Base-by-base conservation (phyloP, 2,329 filamentous ascomycete species). In the Hypoxylon sp. region DNA sequence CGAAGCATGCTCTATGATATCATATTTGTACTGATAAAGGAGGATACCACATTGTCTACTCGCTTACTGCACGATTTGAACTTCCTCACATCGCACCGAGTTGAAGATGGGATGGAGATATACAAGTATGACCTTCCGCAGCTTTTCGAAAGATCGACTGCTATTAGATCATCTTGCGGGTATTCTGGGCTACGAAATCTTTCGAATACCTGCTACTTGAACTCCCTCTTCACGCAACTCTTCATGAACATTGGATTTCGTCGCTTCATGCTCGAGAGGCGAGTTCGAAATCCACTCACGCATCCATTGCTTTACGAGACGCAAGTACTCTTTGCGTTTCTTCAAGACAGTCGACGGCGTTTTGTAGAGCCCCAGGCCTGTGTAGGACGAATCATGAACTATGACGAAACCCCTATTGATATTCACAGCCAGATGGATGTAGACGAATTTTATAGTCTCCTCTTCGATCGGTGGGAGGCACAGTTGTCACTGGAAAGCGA, bases 201-300 rank as follows among this genome's bases (percentile, higher is more conserved):
- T 14, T 96, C 94, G 8, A 97, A 98, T 77, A 98, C 97, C 0
- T 99, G 96, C 81, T 99, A 99, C 78, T 87, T 98, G 77, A 99
- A 99, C 78, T 98, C 96, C 0, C 84, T 99, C 0, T 86, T 98
- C 68, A 95, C 94, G 0, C 96, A 99, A 77, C 88, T 99, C 0
- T 99, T 95, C 83, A 98, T 98, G 94, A 98, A 99, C 77, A 82
- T 92, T 14, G 86, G 89, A 6, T 98, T 99, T 76, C 91, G 96
- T 17, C 86, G 88, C 14, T 97, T 98, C 79, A 92, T 99, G 73
- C 85, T 98, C 67, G 80, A 84, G 63, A 84, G 88, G n/a, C 80
- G 84, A 7, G 82, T 93, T 25, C 79, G 83, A 13, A 88, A 91
- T 68, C 80, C 82, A 0, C 79, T 82, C 11, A 80, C 86, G 31